Base-by-base conservation (phyloP, 495 filamentous ascomycete genomes). In the Clohesyomyces aquaticus region DNA sequence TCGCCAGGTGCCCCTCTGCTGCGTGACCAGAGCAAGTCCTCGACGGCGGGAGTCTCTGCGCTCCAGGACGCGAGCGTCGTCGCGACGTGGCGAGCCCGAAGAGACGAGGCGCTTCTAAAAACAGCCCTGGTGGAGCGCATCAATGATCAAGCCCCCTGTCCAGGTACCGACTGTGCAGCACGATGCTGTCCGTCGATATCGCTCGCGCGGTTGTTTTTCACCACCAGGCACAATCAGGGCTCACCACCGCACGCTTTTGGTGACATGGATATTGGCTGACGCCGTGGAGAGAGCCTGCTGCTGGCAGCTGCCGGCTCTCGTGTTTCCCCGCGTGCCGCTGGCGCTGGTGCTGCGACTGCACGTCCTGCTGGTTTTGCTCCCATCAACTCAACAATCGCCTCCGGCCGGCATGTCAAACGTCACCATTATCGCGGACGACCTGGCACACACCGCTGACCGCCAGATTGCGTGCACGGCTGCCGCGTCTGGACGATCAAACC, bases 401-500 rank as follows among this genome's bases (percentile, higher is more conserved):
- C n/a, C n/a, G n/a, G n/a, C n/a, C n/a, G n/a, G n/a, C n/a, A n/a
- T n/a, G 32, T 14, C 14, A 6, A 38, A 38, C 32, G 32, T 38
- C 32, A 38, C 32, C 6, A 38, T 38, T 38, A n/a, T n/a, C n/a
- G 32, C 32, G 32, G 14, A 14, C 14, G 32, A 38, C 14, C 32
- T 38, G 32, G 32, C 32, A 38, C 32, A 38, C 32, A 6, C 6
- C 32, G n/a, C 32, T 14, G 32, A 14, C 32, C 32, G 32, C n/a
- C n/a, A 38, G 32, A 38, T 38, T 38, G 32, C 6, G 6, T 38
- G 32, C 32, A n/a, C 32, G 32, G 32, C 6, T 38, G 32, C 6
- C 14, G 32, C 14, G 45, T 19, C 43, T 26, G 26, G 55, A 2
- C 57, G 57, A 60, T 60, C 57, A 60, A 60, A 60, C 57, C 45